Evolutionary conservation across 352 stramenopile genomes (phyloP), one percentile per base, ranked within the genome.

Genomic region (Phytophthora agathidicida): DNA sequence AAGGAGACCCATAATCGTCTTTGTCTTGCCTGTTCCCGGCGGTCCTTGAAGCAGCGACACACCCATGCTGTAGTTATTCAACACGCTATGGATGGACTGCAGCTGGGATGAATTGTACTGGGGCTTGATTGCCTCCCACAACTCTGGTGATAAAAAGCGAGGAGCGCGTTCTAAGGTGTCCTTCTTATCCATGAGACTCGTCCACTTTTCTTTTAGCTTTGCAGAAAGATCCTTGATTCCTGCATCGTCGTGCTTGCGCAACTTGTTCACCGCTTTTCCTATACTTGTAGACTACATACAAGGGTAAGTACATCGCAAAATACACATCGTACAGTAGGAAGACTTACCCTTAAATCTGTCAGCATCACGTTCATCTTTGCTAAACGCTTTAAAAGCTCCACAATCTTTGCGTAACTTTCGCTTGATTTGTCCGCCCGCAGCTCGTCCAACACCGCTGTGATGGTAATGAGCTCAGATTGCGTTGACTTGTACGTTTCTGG

Each of bases 1-100:
- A 1, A 96, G 55, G 7, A 96, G 39, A 0, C 71, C 87, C 80
- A 96, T 89, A 36, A 97, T 94, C 3, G 92, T 98, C 53, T 95
- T 94, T 2, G 95, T 98, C 68, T 98, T 98, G 27, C 95, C 95
- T 14, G 93, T 98, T 53, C 96, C 96, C 1, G 97, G 97, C 5
- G 96, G 96, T 11, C 96, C 97, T 76, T 99, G 96, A 5, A 99
- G 77, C 23, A 96, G 45, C n/a, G 83, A 94, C 20, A 96, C 82
- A 13, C 83, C 87, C 26, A 83, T 72, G 8, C 58, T 84, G 68
- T 96, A 96, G 66, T 96, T 94, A 71, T 93, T 94, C 5, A 96
- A 54, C 19, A 93, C 85, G 35, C 75, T 94, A 59, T 94, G 83
- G 35, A 96, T 89, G 9, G 83, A 92, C 52, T 96, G 87, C 24